phyloP scores from a whole-genome alignment of 768 basidiomycete species.

The Boletus eberwhitei region DNA sequence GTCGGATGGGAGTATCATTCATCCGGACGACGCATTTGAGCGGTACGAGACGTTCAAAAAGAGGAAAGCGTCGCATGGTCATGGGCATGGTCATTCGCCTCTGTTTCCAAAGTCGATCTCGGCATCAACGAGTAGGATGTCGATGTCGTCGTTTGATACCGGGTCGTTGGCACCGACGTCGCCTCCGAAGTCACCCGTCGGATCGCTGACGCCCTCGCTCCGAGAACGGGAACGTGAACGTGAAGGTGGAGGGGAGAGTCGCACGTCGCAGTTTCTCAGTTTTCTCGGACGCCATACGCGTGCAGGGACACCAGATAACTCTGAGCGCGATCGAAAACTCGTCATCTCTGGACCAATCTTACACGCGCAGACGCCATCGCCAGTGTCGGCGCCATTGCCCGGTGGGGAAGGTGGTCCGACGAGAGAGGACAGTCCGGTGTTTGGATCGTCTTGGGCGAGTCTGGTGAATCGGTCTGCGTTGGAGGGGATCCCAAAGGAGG shows the following conservation, averaged over 20 bases:
- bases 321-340: conserved; percentile 41
- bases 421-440: conserved; percentile 55
- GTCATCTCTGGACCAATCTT: conserved; percentile 71
- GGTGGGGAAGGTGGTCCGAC: conserved; percentile 21
- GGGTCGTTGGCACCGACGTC: conserved; percentile 30
- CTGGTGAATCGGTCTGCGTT: conserved; percentile 82
- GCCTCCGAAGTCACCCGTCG: conserved; percentile 41
- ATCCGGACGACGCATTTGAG: conserved; percentile 82
- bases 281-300: conserved; percentile 53
- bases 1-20: conserved; percentile 21
- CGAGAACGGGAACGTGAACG: conserved; percentile 23
- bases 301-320: conserved; percentile 47
- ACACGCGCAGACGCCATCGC: conserved; percentile 29
- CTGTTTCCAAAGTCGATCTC: neutral
- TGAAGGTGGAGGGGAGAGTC: conserved; percentile 24
- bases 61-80: conserved; percentile 32
- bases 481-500: conserved; percentile 71
- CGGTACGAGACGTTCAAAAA: conserved; percentile 83
- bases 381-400: neutral
- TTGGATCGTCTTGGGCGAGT: conserved; percentile 86
- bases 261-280: conserved; percentile 50
- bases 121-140: conserved; percentile 44
- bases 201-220: conserved; percentile 29
- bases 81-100: conserved; percentile 5
- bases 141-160: conserved; percentile 59